Percentiles rank a stretch among this genome's conserved stretches.
These are phyloP conservation scores for Tieghemostelium lacteum DNA, from an alignment of 78 protist species.

Conservation along the genomic window DNA sequence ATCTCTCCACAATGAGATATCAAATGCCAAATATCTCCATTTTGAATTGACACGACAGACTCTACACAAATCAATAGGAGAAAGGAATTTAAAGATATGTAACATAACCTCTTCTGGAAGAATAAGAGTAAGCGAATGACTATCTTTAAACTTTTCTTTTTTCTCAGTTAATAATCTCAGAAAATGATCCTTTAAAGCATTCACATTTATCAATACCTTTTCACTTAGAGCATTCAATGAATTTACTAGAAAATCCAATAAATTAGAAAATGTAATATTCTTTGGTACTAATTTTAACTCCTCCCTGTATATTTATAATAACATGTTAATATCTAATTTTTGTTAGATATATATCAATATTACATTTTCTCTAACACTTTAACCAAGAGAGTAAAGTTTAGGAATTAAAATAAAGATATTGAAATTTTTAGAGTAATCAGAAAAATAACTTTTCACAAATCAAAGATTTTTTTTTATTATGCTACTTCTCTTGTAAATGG, in stretches of 20 bases:
- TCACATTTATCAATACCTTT: conserved; percentile 7
- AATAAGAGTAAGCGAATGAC: conserved; percentile 47
- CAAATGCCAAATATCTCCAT: conserved; percentile 61
- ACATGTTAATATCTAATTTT: conserved; percentile 20
- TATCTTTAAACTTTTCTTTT: conserved; percentile 40
- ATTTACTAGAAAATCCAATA: conserved; percentile 1
- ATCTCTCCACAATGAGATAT: conserved; percentile 59
- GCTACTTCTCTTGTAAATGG: no score
- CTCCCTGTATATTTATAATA: conserved; percentile 7
- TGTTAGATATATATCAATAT: no score
- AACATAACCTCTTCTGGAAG: conserved; percentile 71
- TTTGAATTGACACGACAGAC: conserved; percentile 48
- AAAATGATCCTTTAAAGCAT: conserved; percentile 5
- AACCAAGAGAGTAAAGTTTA: no score
- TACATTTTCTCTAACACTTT: no score
- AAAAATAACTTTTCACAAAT: no score
- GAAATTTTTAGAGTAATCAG: no score
- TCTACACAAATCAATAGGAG: conserved; percentile 60
- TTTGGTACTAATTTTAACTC: conserved; percentile 3
- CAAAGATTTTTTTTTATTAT: no score
- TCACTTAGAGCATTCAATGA: conserved; percentile 9
- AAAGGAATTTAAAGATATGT: conserved; percentile 51
- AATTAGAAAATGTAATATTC: conserved; percentile 23
- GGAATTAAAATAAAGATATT: no score
- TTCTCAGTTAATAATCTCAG: conserved; percentile 34